phyloP scores from a whole-genome alignment of 2,329 filamentous ascomycete species.

The Pleoardoris graminearum region DNA sequence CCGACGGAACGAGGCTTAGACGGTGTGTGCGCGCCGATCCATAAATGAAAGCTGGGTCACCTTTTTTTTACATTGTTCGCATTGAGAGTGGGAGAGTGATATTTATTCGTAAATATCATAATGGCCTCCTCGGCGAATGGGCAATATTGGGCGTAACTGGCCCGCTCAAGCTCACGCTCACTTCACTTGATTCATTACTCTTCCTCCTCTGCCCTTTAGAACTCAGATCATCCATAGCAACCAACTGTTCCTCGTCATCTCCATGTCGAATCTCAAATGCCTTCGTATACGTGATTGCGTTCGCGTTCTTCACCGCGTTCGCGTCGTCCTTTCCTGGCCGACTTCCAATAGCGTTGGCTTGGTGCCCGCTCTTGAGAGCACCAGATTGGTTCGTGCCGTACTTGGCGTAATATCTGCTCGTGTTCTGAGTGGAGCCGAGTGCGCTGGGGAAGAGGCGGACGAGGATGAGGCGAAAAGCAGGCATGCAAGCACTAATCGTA shows the following conservation, averaged over 20 bases:
- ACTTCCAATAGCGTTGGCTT: constrained; percentile 6
- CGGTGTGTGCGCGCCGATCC: too few relatives aligned
- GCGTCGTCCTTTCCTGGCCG: background rate
- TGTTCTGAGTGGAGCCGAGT: constrained; percentile 38
- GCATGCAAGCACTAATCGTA: constrained; percentile 43
- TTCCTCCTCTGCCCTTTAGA: constrained; percentile 11
- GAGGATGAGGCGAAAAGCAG: constrained; percentile 46
- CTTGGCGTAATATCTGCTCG: constrained; percentile 18
- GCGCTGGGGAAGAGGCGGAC: constrained; percentile 43
- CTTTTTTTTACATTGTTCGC: background rate
- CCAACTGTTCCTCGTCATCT: constrained; percentile 23
- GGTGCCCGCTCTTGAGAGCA: constrained; percentile 3
- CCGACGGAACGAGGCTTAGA: too few relatives aligned
- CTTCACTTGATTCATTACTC: constrained; percentile 19
- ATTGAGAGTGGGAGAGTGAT: too few relatives aligned
- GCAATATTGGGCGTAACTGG: background rate
- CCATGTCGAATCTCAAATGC: constrained; percentile 24
- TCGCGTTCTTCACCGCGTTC: background rate
- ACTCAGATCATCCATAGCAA: constrained; percentile 22
- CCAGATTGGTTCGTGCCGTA: constrained; percentile 13
- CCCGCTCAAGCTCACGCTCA: constrained; percentile 14
- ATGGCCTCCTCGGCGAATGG: background rate
- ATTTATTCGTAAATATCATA: background rate
- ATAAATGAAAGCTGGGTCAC: too few relatives aligned
- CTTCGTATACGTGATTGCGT: constrained; percentile 21